Conservation (phyloP, 23 red algal species). For the Gracilaria gracilis region DNA sequence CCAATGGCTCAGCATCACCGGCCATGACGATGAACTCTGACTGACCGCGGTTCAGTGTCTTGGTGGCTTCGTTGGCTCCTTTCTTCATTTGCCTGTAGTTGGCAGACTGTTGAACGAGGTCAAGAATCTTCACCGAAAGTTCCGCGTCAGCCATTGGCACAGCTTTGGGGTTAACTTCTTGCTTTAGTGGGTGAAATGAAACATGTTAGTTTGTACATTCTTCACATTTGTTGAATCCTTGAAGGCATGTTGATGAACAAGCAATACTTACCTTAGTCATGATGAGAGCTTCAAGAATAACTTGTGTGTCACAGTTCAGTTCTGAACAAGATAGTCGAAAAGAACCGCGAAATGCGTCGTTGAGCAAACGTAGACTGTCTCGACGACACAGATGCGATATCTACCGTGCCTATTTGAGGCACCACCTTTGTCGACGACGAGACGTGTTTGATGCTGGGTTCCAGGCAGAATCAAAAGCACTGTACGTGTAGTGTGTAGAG, state of each 20-base stretch:
- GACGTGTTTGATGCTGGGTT: no score
- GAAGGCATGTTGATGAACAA: not conserved
- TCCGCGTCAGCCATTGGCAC: constrained; percentile 91
- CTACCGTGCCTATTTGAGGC: no score
- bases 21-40: constrained; percentile 96
- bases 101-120: constrained; percentile 94
- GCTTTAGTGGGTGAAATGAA: not conserved
- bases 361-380: not conserved
- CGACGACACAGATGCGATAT: no score
- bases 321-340: not conserved
- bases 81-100: constrained; percentile 99
- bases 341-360: not conserved
- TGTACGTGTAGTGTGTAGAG: no score
- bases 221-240: not conserved
- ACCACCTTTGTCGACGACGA: no score
- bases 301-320: not conserved
- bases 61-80: constrained; percentile 98
- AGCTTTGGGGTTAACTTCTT: constrained; percentile 85
- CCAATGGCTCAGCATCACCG: constrained; percentile 94
- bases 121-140: constrained; percentile 93
- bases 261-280: constrained; percentile 16
- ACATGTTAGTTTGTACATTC: not conserved
- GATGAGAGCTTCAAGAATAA: not conserved
- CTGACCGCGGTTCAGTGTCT: constrained; percentile 95
- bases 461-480: no score